Percentiles rank a stretch among this genome's conserved stretches.
phyloP scores from a whole-genome alignment of 1,284 basidiomycete genomes.

The Melampsora larici-populina region DNA sequence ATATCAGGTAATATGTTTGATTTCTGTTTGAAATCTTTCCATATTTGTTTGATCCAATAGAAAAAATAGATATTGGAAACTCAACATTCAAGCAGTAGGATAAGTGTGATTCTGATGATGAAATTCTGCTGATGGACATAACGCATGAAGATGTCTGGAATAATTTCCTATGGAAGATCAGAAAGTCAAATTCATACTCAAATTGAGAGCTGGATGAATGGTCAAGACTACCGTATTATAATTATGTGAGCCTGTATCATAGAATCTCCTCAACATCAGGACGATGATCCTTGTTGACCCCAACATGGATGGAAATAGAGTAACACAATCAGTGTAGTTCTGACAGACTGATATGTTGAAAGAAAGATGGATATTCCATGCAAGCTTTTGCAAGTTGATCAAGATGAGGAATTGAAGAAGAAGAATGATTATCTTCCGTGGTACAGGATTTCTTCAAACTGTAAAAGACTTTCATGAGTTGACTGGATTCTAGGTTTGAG shows the following conservation, averaged over 20 bases:
- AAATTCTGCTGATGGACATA: constrained; percentile 30
- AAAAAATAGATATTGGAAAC: not conserved
- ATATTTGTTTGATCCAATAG: no score
- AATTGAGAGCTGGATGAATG: no score
- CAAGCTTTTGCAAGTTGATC: not conserved
- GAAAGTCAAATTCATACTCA: not conserved
- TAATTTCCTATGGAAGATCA: not conserved
- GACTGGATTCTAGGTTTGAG: constrained; percentile 32
- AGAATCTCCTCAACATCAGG: constrained; percentile 42
- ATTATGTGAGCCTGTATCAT: constrained; percentile 10
- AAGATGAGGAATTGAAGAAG: no score
- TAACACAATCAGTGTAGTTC: not conserved
- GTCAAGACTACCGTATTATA: no score
- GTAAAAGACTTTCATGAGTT: constrained; percentile 10
- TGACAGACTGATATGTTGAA: not conserved
- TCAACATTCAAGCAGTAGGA: constrained; percentile 38
- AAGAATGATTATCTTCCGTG: not conserved
- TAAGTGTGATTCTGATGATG: constrained; percentile 34
- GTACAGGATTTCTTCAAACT: constrained; percentile 26
- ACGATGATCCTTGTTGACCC: constrained; percentile 31
- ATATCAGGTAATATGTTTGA: constrained; percentile 30
- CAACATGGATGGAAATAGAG: not conserved
- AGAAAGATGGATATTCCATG: not conserved
- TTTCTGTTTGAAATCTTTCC: constrained; percentile 34
- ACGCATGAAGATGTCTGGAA: constrained; percentile 36